Evolutionary conservation across 129 eudicot genomes (phyloP), one percentile per base, ranked within the genome.

Genomic region (Pulicaria dysenterica): DNA sequence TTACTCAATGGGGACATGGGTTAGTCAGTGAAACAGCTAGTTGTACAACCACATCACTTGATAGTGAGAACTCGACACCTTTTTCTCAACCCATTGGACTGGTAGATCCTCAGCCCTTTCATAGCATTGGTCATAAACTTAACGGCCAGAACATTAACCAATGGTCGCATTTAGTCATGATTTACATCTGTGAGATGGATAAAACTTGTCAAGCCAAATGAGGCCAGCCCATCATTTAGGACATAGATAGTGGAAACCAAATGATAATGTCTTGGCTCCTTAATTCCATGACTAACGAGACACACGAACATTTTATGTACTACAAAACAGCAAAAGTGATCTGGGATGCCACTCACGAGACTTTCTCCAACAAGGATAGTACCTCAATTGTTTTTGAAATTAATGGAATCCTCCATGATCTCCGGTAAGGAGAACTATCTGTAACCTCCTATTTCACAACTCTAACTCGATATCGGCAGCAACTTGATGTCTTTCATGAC

Each of bases 191-290:
- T 1, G 31, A 56, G 38, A 44, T 17, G 6, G 67, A 45, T 4
- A 57, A 54, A 46, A n/a, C 31, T 12, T n/a, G 19, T 61, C 3
- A 40, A 40, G 40, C 67, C 48, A 8, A 13, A 61, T 15, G 64
- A 38, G 5, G 44, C 8, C 43, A 60, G 7, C 12, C 31, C 24
- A 2, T 6, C 14, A 7, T 43, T 41, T 15, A 64, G 19, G 17
- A 55, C 53, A 11, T 71, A 45, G 67, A 44, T 44, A 4, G 34
- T 37, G 42, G 62, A 69, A 24, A 71, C 57, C 19, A 43, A 58
- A 42, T 7, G 66, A 56, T 56, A 11, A 57, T 42, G 75, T 56
- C 55, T 1, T 71, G 75, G 76, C 39, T 71, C 24, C 54, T 57
- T 0, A 71, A 31, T 13, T 71, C 36, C 15, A 71, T 71, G 76